Base-by-base conservation (phyloP, 352 stramenopile species). In the Globisporangium polare region DNA sequence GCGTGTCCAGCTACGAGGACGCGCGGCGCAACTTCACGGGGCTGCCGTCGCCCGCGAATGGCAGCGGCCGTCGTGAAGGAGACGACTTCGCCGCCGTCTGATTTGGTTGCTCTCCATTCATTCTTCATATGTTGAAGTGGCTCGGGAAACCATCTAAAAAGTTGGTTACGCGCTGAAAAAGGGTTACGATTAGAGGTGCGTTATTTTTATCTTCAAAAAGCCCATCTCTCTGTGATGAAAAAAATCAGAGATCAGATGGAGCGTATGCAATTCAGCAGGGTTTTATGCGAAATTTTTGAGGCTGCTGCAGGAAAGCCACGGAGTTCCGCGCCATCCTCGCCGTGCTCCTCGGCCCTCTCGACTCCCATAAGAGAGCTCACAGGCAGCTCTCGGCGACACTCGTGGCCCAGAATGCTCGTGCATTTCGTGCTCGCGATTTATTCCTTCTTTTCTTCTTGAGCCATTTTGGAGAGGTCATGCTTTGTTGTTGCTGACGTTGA, bases 1-100 rank as follows among this genome's bases (percentile, higher is more conserved):
- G 54, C 2, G 60, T 73, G 12, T 81, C 75, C 3, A 85, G 70
- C 46, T 92, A 92, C 43, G 75, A 83, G 0, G 80, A 89, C 27
- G 80, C 80, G 33, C 58, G 77, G 9, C 63, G 74, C 22, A 89
- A 66, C 65, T 88, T 85, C 58, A 53, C 65, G 26, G 66, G 65
- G 15, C 66, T 89, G 35, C 82, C 82, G 31, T 75, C 77, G 2
- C 66, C 75, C 0, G 39, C 52, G 33, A 12, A 39, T 13, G 56
- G 67, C 49, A 29, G 39, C 2, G 51, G 26, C 3, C 15, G 29
- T 13, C 10, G 56, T 2, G 31, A 13, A 22, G 41, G 27, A 9
- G 59, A 64, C 27, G 60, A 59, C 15, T 46, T 47, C 2, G 52
- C 53, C 5, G 59, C 53, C 5, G 59, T 70, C 29, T 70, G 63